Evolutionary conservation across 371 early-diverging fungal species (phyloP).

Genomic region (Mucor irregularis): DNA sequence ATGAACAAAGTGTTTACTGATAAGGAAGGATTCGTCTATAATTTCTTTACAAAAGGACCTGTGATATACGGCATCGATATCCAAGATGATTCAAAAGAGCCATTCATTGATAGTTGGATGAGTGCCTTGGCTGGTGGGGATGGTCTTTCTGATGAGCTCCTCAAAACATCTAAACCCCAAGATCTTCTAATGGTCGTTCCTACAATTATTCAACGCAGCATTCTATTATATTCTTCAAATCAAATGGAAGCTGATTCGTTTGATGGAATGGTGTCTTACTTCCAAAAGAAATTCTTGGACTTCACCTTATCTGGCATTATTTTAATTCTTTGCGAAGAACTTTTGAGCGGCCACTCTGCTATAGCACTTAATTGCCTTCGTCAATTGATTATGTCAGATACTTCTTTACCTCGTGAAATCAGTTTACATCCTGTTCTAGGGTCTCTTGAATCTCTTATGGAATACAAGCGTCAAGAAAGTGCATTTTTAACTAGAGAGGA

Average conservation of each 20-base stretch:
- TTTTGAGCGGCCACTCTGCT: conserved; percentile 18
- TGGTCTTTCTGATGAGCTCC: conserved; percentile 36
- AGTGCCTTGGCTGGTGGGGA: conserved; percentile 30
- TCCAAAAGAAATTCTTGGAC: conserved; percentile 34
- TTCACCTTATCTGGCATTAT: conserved; percentile 30
- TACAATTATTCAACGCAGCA: conserved; percentile 31
- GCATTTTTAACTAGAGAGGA: conserved; percentile 4
- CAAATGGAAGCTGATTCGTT: conserved; percentile 26
- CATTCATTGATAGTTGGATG: conserved; percentile 36
- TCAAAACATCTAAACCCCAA: conserved; percentile 35
- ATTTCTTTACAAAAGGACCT: conserved; percentile 32
- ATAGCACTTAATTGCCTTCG: conserved; percentile 26
- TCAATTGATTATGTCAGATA: conserved; percentile 12
- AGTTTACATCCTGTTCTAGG: conserved; percentile 14
- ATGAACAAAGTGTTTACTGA: conserved; percentile 30
- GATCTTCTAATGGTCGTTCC: conserved; percentile 30
- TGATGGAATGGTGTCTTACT: conserved; percentile 30
- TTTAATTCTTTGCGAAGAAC: conserved; percentile 29
- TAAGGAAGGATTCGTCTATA: conserved; percentile 32
- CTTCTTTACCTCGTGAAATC: conserved; percentile 2
- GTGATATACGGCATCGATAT: conserved; percentile 30
- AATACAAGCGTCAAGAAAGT: conserved; percentile 14
- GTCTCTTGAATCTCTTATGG: conserved; percentile 11
- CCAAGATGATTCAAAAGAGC: conserved; percentile 23
- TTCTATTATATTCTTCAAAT: conserved; percentile 23